A percentile compares a stretch with the other conserved stretches of the same genome.
phyloP scores from a whole-genome alignment of 768 basidiomycete species.

The Mycena belliarum region DNA sequence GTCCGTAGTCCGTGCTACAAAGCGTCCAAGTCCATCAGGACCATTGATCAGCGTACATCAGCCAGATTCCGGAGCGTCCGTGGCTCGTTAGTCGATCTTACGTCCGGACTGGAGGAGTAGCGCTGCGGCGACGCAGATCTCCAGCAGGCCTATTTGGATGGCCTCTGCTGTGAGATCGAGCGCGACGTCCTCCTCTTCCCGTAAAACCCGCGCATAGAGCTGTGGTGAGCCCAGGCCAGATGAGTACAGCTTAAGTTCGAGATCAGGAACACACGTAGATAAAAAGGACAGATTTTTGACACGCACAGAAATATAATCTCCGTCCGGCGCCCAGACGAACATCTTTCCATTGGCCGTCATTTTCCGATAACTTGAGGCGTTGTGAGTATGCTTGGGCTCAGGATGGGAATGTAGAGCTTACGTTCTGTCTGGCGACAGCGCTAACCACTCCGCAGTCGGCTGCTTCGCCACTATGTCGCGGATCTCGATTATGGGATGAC shows the following conservation, averaged over 20 bases:
- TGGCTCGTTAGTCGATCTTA: constrained; percentile 36
- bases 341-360: constrained; percentile 37
- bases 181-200: constrained; percentile 30
- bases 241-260: constrained; percentile 32
- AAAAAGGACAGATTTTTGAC: background rate
- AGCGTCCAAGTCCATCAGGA: background rate
- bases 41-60: background rate
- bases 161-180: constrained; percentile 44
- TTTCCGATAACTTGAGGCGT: constrained; percentile 33
- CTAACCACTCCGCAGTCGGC: constrained; percentile 41
- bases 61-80: background rate
- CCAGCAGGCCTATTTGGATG: constrained; percentile 39
- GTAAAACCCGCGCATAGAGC: constrained; percentile 31
- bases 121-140: constrained; percentile 39
- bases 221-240: constrained; percentile 22
- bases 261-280: background rate
- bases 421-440: constrained; percentile 42
- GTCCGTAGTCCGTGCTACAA: too few species aligned
- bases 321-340: constrained; percentile 38
- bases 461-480: constrained; percentile 35
- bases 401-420: constrained; percentile 23
- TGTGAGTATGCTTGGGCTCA: background rate
- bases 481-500: constrained; percentile 11
- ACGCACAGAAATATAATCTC: constrained; percentile 38
- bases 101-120: constrained; percentile 40